These are phyloP conservation scores for Pulveroboletus frians DNA, from an alignment of 768 basidiomycete species.

Conservation along the genomic window DNA sequence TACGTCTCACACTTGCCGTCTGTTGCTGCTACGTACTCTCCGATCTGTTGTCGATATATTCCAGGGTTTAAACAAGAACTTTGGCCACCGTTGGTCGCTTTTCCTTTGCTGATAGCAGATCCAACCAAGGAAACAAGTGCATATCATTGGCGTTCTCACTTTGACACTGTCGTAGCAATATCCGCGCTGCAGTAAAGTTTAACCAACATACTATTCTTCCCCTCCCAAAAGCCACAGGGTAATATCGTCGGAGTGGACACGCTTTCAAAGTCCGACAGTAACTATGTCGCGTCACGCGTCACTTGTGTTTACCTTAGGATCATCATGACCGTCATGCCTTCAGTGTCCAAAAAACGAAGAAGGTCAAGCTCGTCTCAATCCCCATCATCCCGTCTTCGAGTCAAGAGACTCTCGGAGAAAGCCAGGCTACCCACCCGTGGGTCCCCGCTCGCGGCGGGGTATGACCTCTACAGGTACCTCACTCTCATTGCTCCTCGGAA, in stretches of 20 bases:
- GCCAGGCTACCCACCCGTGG: constrained; percentile 86
- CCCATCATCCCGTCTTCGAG: constrained; percentile 53
- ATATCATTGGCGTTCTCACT: no score
- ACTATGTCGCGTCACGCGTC: constrained; percentile 22
- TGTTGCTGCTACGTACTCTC: no score
- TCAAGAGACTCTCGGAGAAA: constrained; percentile 80
- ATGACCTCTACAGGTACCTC: constrained; percentile 84
- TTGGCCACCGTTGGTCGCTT: no score
- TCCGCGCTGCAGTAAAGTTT: no score
- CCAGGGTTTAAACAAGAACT: no score
- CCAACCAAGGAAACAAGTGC: no score
- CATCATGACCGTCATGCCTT: constrained; percentile 23
- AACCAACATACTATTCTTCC: no score
- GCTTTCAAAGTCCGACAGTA: constrained; percentile 30
- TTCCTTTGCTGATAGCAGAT: no score
- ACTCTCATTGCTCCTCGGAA: background rate
- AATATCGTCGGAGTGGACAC: constrained; percentile 39
- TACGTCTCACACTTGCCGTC: no score
- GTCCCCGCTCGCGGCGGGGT: constrained; percentile 82
- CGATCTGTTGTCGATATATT: no score
- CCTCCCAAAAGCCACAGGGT: no score
- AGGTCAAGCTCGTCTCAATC: constrained; percentile 42
- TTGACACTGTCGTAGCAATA: no score
- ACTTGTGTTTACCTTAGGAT: background rate
- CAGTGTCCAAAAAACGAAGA: constrained; percentile 55